These are phyloP conservation scores for Cryphonectria nitschkei DNA, from an alignment of 2,329 filamentous ascomycete genomes.

Conservation along the genomic window DNA sequence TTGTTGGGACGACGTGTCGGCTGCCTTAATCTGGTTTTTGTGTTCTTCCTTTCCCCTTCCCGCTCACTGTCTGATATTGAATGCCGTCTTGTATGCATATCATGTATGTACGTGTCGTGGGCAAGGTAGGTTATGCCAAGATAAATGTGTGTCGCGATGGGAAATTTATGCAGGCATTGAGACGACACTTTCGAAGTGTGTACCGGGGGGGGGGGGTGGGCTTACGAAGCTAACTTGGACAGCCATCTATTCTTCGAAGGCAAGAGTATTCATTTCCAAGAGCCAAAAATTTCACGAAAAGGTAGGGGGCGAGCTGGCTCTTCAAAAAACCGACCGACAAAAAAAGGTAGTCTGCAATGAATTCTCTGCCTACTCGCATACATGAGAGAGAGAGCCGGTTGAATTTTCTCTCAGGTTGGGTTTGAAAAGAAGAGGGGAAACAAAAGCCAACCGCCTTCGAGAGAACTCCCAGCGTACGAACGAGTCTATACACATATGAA, in stretches of 20 bases:
- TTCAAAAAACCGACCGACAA: not conserved
- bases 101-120: not conserved
- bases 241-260: too few relatives aligned
- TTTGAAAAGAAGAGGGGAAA: too few relatives aligned
- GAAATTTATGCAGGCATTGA: not conserved
- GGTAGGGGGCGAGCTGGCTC: not conserved
- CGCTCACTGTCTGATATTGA: too few relatives aligned
- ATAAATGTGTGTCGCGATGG: not conserved
- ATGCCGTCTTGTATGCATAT: not conserved
- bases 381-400: not conserved
- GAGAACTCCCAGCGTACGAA: not conserved
- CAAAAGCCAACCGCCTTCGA: not conserved
- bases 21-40: too few relatives aligned
- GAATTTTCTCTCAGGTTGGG: not conserved
- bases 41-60: too few relatives aligned
- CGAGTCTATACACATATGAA: not conserved
- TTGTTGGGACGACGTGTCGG: too few relatives aligned
- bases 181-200: not conserved
- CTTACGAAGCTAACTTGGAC: not conserved
- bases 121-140: not conserved
- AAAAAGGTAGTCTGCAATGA: not conserved
- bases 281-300: not conserved
- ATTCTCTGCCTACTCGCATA: conserved; percentile 8
- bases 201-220: not conserved
- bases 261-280: too few relatives aligned